Percentiles rank a stretch among this genome's conserved stretches.
These are phyloP conservation scores for Lanmaoa rubissima DNA, from an alignment of 768 basidiomycete genomes.

Conservation along the genomic window DNA sequence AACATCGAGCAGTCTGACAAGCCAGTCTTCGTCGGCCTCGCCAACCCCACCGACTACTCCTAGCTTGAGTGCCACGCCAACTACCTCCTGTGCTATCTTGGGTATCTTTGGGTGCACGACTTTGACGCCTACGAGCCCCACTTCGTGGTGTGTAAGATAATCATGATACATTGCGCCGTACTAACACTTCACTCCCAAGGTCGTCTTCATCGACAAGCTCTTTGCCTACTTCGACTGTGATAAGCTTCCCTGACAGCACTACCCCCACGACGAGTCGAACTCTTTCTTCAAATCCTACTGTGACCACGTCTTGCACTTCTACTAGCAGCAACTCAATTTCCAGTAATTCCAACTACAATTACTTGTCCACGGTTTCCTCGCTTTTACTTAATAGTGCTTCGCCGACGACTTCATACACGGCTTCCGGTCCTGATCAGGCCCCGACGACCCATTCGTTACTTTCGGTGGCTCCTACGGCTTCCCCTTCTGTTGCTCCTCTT, in stretches of 20 bases:
- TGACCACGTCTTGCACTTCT: slow-evolving; percentile 5
- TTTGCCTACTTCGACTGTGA: slow-evolving; percentile 23
- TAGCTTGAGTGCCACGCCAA: slow-evolving; percentile 1
- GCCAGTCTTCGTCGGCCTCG: slow-evolving; percentile 1
- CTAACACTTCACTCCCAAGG: slow-evolving; percentile 5
- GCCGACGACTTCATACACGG: slow-evolving; percentile 23
- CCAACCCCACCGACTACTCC: background rate
- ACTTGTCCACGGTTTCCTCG: slow-evolving; percentile 33
- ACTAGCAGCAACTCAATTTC: slow-evolving; percentile 11
- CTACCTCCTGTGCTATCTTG: slow-evolving; percentile 17
- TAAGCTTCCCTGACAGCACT: slow-evolving; percentile 30
- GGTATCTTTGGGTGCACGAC: slow-evolving; percentile 21
- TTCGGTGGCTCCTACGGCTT: slow-evolving; percentile 20
- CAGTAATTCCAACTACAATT: slow-evolving; percentile 32
- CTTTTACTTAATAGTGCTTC: slow-evolving; percentile 31
- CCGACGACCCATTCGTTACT: slow-evolving; percentile 29
- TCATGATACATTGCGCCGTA: background rate
- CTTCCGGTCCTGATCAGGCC: slow-evolving; percentile 40
- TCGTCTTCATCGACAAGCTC: background rate
- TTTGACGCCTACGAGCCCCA: background rate
- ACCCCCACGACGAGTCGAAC: slow-evolving; percentile 4
- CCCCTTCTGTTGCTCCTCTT: slow-evolving; percentile 37
- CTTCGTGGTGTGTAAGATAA: background rate
- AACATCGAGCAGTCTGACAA: slow-evolving; percentile 9
- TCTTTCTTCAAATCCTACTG: slow-evolving; percentile 2